Evolutionary conservation across 441 rosid species (phyloP), one percentile per base, ranked within the genome.

Genomic region (Corymbia citriodora): DNA sequence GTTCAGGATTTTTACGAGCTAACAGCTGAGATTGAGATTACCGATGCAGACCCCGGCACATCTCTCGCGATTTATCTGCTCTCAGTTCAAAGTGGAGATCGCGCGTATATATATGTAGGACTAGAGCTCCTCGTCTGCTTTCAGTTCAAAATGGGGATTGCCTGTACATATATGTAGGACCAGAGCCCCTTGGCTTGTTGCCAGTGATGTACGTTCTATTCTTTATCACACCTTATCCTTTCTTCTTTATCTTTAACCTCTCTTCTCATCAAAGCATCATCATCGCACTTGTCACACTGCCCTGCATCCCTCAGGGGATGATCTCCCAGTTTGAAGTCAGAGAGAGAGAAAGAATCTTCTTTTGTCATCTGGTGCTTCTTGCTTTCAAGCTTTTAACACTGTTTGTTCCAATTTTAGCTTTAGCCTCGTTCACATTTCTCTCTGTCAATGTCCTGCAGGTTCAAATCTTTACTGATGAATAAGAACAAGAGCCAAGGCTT

Each of bases 11-110:
- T 96, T 6, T 96, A 91, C 17, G 98, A 96, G 96, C 99, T 98
- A 87, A 95, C 99, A 59, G 98, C 99, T 33, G 96, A 96, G 97
- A 95, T 98, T 33, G 96, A 96, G 97, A 95, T 98, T 52, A 89
- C 90, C 85, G 98, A 97, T 92, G 92, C 93, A 59, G 94, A 94
- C 50, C 95, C 98, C 85, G 96, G 97, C 95, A 89, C 79, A 25
- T 95, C 99, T 87, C 92, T 97, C 90, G 94, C 95, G 4, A 90
- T 98, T 85, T 93, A 95, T 91, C 95, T 98, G 92, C 94, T 98
- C 90, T 96, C 96, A 15, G 95, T 96, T 93, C 96, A 96, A 93
- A 93, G 96, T 91, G 95, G 93, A 92, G 92, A 93, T 89, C 93
- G 94, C 85, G 93, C 95, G 57, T 92, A 93, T 90, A 93, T 97